phyloP scores from a whole-genome alignment of 768 basidiomycete species.

The Hygrophorus pudorinus region DNA sequence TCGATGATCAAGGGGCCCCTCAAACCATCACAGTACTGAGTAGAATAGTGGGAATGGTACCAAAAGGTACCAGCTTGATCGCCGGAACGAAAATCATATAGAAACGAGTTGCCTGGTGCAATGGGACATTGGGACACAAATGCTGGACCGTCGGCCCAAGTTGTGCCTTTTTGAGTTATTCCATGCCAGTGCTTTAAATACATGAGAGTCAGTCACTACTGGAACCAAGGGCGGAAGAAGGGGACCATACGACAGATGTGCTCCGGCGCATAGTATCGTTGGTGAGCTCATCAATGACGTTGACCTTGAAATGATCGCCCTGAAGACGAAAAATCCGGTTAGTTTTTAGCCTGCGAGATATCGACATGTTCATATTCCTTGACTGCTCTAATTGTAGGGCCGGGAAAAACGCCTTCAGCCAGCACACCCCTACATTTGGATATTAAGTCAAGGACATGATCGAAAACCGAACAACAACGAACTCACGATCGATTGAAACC shows the following conservation, averaged over 20 bases:
- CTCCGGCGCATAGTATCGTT: slow-evolving; percentile 28
- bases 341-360: not conserved
- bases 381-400: slow-evolving; percentile 24
- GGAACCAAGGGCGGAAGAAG: not conserved
- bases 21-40: slow-evolving; percentile 27
- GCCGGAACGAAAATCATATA: slow-evolving; percentile 28
- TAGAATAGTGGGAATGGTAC: slow-evolving; percentile 22
- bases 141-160: slow-evolving; percentile 22
- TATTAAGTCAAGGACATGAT: not conserved
- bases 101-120: slow-evolving; percentile 24
- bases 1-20: slow-evolving; percentile 35
- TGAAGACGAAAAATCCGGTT: slow-evolving; percentile 6
- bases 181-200: slow-evolving; percentile 24
- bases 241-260: slow-evolving; percentile 28
- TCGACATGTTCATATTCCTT: slow-evolving; percentile 16
- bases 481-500: slow-evolving; percentile 7
- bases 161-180: slow-evolving; percentile 21
- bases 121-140: slow-evolving; percentile 32
- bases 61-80: slow-evolving; percentile 37
- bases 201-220: slow-evolving; percentile 1
- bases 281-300: slow-evolving; percentile 28
- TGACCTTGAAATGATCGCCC: slow-evolving; percentile 31
- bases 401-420: slow-evolving; percentile 22
- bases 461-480: not conserved
- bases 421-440: slow-evolving; percentile 14